phyloP scores from a whole-genome alignment of 225 moss, liverwort and hornwort genomes.

The Takakia lepidozioides region DNA sequence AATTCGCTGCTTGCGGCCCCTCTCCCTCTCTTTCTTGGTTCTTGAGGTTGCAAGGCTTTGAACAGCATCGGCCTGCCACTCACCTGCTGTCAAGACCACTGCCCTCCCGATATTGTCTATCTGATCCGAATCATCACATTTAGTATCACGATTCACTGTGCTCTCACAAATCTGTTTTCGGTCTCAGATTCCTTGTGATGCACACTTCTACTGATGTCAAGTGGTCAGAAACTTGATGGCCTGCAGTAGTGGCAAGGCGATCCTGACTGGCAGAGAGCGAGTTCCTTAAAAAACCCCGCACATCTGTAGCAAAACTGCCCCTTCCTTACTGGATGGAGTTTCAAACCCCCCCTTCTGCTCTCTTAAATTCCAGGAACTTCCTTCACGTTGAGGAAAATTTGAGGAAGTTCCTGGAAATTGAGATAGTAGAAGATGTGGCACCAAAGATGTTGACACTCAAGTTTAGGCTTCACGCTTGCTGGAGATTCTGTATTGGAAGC shows the following conservation, averaged over 20 bases:
- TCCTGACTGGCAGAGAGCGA: constrained; percentile 75
- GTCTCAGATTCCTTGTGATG: constrained; percentile 69
- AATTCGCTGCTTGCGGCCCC: too few species aligned
- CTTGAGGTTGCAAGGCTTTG: too few species aligned
- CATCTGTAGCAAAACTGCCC: constrained; percentile 86
- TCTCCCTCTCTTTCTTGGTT: too few species aligned
- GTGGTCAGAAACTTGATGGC: constrained; percentile 95
- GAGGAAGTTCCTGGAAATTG: constrained; percentile 97
- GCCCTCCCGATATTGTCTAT: constrained; percentile 95
- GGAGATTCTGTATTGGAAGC: constrained; percentile 43
- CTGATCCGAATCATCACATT: constrained; percentile 90
- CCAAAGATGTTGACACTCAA: constrained; percentile 79
- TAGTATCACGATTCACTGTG: constrained; percentile 93
- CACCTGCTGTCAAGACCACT: constrained; percentile 95
- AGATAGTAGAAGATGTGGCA: constrained; percentile 90
- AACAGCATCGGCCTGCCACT: too few species aligned
- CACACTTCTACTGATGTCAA: constrained; percentile 94
- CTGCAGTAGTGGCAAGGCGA: constrained; percentile 88
- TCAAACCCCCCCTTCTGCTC: too few species aligned
- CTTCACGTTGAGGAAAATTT: constrained; percentile 94
- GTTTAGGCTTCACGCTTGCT: constrained; percentile 43
- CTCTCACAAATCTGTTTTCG: constrained; percentile 85
- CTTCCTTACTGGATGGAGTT: constrained; percentile 99
- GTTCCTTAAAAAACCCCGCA: constrained; percentile 88
- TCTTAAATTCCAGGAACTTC: too few species aligned